Percentiles rank a stretch among this genome's conserved stretches.
Conservation (phyloP, 169 alveolate species). For the Sarcocystis neurona region DNA sequence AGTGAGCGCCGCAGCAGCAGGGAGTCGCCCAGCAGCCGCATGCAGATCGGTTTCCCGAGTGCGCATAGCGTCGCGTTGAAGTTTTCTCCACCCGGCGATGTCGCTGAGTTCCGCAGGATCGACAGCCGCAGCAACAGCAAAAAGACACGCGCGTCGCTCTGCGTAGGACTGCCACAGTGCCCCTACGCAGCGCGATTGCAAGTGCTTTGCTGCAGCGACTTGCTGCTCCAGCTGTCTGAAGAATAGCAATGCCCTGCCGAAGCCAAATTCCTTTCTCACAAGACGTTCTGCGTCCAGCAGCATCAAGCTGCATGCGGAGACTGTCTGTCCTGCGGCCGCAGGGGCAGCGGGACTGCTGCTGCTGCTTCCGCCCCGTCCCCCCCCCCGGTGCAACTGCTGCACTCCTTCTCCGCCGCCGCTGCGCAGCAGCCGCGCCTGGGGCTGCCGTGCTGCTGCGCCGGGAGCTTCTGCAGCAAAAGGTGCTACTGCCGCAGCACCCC, state of each 20-base stretch:
- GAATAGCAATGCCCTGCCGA: slow-evolving; percentile 45
- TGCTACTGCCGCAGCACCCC: neutral
- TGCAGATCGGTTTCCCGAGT: no score
- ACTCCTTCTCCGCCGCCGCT: neutral
- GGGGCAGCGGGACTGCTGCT: slow-evolving; percentile 31
- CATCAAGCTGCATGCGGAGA: slow-evolving; percentile 30
- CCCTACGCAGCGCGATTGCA: slow-evolving; percentile 37
- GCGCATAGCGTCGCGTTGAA: no score
- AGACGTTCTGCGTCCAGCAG: slow-evolving; percentile 58
- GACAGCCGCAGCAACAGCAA: slow-evolving; percentile 56
- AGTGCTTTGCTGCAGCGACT: slow-evolving; percentile 42
- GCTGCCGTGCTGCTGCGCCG: neutral
- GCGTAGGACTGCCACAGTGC: slow-evolving; percentile 64
- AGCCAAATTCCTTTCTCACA: slow-evolving; percentile 55
- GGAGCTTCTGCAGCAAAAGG: neutral
- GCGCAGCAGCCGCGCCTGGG: neutral
- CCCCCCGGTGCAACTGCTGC: slow-evolving; percentile 39
- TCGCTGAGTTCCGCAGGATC: slow-evolving; percentile 35
- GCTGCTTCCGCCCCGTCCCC: slow-evolving; percentile 18
- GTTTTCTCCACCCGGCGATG: neutral
- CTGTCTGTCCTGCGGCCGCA: slow-evolving; percentile 29
- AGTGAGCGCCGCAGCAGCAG: no score
- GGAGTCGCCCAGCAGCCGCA: no score
- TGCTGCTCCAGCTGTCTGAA: slow-evolving; percentile 58
- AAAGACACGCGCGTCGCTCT: slow-evolving; percentile 59